These are phyloP conservation scores for Bryoerythrophyllum caledonicum DNA, from an alignment of 225 moss, liverwort and hornwort genomes.

Conservation along the genomic window DNA sequence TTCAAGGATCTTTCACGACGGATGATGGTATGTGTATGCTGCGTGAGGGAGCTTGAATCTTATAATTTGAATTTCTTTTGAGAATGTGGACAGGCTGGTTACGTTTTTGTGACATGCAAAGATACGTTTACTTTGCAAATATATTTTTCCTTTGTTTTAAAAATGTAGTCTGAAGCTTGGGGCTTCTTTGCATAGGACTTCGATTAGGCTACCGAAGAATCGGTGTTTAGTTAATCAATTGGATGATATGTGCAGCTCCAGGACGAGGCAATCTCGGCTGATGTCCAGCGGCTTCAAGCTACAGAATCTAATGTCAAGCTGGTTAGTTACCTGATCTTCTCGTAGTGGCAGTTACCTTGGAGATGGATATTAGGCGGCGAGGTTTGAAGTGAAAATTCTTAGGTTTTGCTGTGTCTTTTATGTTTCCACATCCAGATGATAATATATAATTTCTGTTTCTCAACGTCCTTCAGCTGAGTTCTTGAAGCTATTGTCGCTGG, in stretches of 20 bases:
- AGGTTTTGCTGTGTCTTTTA: not conserved
- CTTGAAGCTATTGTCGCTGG: not conserved
- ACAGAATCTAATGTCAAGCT: constrained; percentile 93
- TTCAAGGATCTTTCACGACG: constrained; percentile 94
- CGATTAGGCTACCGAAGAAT: not conserved
- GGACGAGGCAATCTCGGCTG: constrained; percentile 83
- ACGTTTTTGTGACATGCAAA: not conserved
- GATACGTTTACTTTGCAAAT: not conserved
- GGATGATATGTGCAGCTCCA: constrained; percentile 65
- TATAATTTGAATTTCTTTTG: not conserved
- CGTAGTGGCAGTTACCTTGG: not conserved
- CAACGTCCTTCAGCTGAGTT: not conserved
- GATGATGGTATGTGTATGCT: constrained; percentile 38
- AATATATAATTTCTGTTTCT: not conserved
- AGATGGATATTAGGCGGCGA: not conserved
- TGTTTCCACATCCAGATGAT: too few species aligned
- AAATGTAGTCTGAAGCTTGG: not conserved
- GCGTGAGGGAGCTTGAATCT: too few species aligned
- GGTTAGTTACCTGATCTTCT: constrained; percentile 24
- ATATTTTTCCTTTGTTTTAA: not conserved
- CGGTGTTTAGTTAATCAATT: not conserved
- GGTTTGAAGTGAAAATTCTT: not conserved
- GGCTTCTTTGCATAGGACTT: not conserved
- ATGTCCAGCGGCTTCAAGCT: constrained; percentile 85
- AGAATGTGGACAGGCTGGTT: not conserved